Evolutionary conservation across 768 basidiomycete species (phyloP), one percentile per base, ranked within the genome.

Genomic region (Phanerochaete carnosa): DNA sequence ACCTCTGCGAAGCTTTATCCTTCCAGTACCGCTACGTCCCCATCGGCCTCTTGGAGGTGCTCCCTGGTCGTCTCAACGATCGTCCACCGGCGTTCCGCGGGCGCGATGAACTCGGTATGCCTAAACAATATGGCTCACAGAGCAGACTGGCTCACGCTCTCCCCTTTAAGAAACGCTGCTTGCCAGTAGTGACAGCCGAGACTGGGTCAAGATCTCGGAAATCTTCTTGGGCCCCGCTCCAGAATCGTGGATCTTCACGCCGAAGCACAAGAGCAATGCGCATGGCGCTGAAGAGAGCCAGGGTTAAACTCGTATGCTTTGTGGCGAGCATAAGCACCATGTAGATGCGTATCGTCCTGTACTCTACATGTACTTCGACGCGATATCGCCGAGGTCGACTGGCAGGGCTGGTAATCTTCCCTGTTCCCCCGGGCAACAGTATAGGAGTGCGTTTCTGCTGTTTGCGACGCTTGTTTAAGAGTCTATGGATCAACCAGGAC

Each of bases 11-110:
- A 75, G 88, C 94, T 0, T 80, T 99, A 1, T 96, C 94, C 0
- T 99, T 98, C 81, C 93, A 95, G 68, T 90, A 96, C 72, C 92
- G 97, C 47, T 99, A 99, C 70, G 78, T 98, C 50, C 97, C 97
- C 7, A 88, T 98, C 50, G 97, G 97, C 0, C 76, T 99, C 7
- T 82, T 98, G 22, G 95, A 99, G 71, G 76, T 70, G 0, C 76
- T 95, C 26, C 95, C 96, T 0, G 83, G 80, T 2, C 80, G 82
- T 61, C 86, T 99, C 65, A 98, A 98, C 70, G 95, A 98, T 59
- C 85, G 97, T 12, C 86, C 95, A 0, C 93, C 94, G 0, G 84
- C 90, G 0, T 98, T 91, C 76, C 79, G 81, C 13, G 96, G 96
- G 1, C 83, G 97, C 23, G 85, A 89, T 73, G 94, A 97, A 49